Percentiles rank a stretch among this genome's conserved stretches.
These are phyloP conservation scores for Penicillium sp. DNA, from an alignment of 2,329 filamentous ascomycete species.

Conservation along the genomic window DNA sequence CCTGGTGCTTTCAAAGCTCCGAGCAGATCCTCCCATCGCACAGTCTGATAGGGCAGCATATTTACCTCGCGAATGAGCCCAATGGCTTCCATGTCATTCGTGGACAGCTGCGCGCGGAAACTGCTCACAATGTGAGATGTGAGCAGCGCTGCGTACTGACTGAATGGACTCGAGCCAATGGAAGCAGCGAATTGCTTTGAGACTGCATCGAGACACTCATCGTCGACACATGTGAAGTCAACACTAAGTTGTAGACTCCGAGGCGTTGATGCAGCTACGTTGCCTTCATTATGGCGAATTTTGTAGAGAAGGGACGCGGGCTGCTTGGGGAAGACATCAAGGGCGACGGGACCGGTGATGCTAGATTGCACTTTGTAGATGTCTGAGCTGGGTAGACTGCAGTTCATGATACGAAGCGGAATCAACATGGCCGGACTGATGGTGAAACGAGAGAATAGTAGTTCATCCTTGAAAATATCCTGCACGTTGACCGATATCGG, in stretches of 20 bases:
- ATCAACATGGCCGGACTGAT: slow-evolving; percentile 76
- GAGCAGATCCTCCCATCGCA: slow-evolving; percentile 56
- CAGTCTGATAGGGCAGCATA: slow-evolving; percentile 51
- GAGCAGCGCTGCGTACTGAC: slow-evolving; percentile 52
- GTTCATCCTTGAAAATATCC: slow-evolving; percentile 83
- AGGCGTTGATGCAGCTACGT: slow-evolving; percentile 25
- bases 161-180: slow-evolving; percentile 50
- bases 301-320: slow-evolving; percentile 80
- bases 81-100: slow-evolving; percentile 54
- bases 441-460: slow-evolving; percentile 85
- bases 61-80: slow-evolving; percentile 55
- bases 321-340: slow-evolving; percentile 75
- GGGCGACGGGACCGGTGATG: slow-evolving; percentile 44
- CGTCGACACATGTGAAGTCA: slow-evolving; percentile 72
- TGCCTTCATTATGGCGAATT: slow-evolving; percentile 50
- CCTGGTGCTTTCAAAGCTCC: slow-evolving; percentile 50
- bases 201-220: slow-evolving; percentile 62
- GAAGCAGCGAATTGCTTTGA: slow-evolving; percentile 48
- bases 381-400: slow-evolving; percentile 68
- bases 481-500: slow-evolving; percentile 94
- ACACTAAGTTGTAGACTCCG: slow-evolving; percentile 60
- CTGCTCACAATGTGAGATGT: slow-evolving; percentile 51
- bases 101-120: slow-evolving; percentile 48
- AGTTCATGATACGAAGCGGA: slow-evolving; percentile 71
- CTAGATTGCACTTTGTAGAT: slow-evolving; percentile 57